A percentile compares a stretch with the other conserved stretches of the same genome.
phyloP scores from a whole-genome alignment of 2,329 filamentous ascomycete genomes.

The Chaetomium sp. region DNA sequence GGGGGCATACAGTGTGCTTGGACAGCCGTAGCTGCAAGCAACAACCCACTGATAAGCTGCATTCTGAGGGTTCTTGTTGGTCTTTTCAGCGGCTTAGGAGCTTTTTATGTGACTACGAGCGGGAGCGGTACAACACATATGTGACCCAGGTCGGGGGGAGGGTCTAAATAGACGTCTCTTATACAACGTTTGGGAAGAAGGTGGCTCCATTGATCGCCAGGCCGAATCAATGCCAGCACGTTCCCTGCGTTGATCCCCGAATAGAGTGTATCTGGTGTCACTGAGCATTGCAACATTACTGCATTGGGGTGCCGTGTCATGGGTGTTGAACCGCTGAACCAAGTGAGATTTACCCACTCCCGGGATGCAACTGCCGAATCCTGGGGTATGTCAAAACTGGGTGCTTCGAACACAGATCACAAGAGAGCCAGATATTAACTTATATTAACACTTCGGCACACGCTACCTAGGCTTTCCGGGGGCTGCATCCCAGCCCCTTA shows the following conservation, averaged over 20 bases:
- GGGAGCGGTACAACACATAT: neutral
- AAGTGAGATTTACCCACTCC: neutral
- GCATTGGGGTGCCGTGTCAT: neutral
- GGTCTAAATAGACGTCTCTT: neutral
- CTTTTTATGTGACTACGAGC: neutral
- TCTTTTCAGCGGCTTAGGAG: neutral
- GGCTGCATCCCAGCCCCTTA: neutral
- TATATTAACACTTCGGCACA: conserved; percentile 16
- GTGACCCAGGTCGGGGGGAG: neutral
- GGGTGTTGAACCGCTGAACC: neutral
- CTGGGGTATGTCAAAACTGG: conserved; percentile 13
- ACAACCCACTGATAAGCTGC: conserved; percentile 30
- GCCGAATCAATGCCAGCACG: neutral
- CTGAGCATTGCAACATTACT: neutral
- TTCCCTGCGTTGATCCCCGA: neutral
- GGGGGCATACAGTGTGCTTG: conserved; percentile 36
- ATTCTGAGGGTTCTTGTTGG: conserved; percentile 23
- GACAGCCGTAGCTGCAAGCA: conserved; percentile 33
- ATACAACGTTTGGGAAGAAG: neutral
- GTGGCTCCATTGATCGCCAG: neutral
- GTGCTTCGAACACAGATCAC: neutral
- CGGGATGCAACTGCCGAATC: conserved; percentile 19
- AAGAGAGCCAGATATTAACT: conserved; percentile 17
- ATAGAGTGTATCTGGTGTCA: neutral
- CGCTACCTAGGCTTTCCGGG: neutral